Percentiles rank a stretch among this genome's conserved stretches.
Conservation (phyloP, 2,329 filamentous ascomycete species). For the Ophiosphaerella herpotricha region DNA sequence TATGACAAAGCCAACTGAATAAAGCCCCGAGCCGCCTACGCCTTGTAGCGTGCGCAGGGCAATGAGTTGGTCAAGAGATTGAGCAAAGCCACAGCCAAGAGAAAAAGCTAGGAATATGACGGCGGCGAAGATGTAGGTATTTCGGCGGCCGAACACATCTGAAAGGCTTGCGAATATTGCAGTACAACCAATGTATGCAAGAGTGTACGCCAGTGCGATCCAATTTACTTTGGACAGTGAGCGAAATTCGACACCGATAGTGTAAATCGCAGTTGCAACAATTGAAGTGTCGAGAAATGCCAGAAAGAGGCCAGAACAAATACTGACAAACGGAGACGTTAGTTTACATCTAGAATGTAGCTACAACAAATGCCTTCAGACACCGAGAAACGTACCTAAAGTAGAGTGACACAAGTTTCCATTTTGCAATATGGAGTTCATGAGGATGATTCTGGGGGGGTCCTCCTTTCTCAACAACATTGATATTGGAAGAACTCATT, state of each 20-base stretch:
- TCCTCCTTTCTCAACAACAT: no score
- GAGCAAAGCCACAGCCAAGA: constrained; percentile 35
- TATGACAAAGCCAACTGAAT: constrained; percentile 33
- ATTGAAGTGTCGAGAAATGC: constrained; percentile 65
- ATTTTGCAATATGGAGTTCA: background rate
- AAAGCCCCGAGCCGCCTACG: constrained; percentile 37
- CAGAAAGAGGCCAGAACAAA: constrained; percentile 60
- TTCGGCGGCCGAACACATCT: constrained; percentile 41
- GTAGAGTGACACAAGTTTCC: background rate
- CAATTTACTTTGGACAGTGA: constrained; percentile 30
- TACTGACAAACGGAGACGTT: constrained; percentile 35
- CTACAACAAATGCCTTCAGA: no score
- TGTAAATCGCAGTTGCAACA: constrained; percentile 62
- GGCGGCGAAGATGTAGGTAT: constrained; percentile 26
- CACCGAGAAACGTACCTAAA: no score
- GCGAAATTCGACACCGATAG: constrained; percentile 59
- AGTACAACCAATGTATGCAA: constrained; percentile 62
- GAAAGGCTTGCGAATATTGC: constrained; percentile 39
- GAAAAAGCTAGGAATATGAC: constrained; percentile 38
- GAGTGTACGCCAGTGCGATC: constrained; percentile 30
- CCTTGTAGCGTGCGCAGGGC: constrained; percentile 42
- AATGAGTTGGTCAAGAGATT: constrained; percentile 37
- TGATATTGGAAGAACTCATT: no score
- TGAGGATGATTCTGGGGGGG: background rate
- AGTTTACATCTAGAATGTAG: background rate